Base-by-base conservation (phyloP, 306 rosid species). In the Bauhinia variegata region DNA sequence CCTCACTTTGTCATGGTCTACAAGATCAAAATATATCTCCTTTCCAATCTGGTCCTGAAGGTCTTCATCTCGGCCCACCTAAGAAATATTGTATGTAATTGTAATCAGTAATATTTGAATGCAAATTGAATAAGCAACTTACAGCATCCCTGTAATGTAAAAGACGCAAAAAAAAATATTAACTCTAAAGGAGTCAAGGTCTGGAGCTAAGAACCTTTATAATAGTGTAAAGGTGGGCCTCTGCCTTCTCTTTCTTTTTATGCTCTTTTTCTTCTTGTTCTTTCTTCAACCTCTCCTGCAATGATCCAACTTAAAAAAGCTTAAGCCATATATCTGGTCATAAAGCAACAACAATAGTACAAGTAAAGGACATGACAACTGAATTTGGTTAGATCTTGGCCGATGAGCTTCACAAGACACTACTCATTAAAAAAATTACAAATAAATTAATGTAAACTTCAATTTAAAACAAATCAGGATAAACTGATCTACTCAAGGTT, bases 261-360 rank as follows among this genome's bases (percentile, higher is more conserved):
- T 84, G 88, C 64, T 90, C 97, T 77, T 90, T 86, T 67, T 87
- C 95, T 70, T 90, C 97, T 73, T 85, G 95, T 67, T 87, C 95
- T 82, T 90, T 88, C 81, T 87, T 87, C 77, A 91, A 78, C 84
- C 90, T 87, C 80, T 63, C 89, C 97, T 91, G 84, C 70, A 50
- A 63, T 42, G 34, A 33, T 54, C 56, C 69, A 63, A 62, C 15
- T 42, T 19, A 56, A 5, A 68, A 73, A 57, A n/a, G n/a, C 37
- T 43, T 43, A 56, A 23, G 57, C 55, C 73, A 48, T 8, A 50
- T 41, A 55, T 34, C 62, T 63, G 41, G 58, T 15, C 64, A 70
- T 30, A 43, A 57, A 48, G 54, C 36, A 80, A 41, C 30, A 63
- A 11, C 46, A 54, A 66, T 17, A 42, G 11, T n/a, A n/a, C 18